Percentiles rank a stretch among this genome's conserved stretches.
phyloP scores from a whole-genome alignment of 225 moss, liverwort and hornwort species.

The Marchantia paleacea region DNA sequence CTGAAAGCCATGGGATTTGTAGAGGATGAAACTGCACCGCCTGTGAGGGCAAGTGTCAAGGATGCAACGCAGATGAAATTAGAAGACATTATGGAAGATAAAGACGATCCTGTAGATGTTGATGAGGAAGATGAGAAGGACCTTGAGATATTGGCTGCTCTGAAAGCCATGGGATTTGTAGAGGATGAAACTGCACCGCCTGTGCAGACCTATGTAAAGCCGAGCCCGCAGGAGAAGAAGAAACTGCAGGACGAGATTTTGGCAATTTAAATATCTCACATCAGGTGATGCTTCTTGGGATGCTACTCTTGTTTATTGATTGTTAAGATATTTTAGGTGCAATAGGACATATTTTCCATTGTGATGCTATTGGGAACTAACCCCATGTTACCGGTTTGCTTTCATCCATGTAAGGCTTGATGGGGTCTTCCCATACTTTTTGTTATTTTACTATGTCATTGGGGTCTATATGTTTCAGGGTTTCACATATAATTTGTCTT shows the following conservation, averaged over 20 bases:
- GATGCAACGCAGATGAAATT: slow-evolving; percentile 12
- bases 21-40: slow-evolving; percentile 55
- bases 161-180: slow-evolving; percentile 85
- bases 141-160: slow-evolving; percentile 82
- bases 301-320: too few species aligned
- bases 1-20: slow-evolving; percentile 86
- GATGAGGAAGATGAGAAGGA: slow-evolving; percentile 78
- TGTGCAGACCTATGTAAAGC: slow-evolving; percentile 41
- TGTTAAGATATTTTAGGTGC: too few species aligned
- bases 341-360: too few species aligned
- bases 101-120: slow-evolving; percentile 53
- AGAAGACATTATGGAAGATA: slow-evolving; percentile 34
- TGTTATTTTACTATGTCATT: too few species aligned
- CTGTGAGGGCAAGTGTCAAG: slow-evolving; percentile 27
- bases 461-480: too few species aligned
- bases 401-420: too few species aligned
- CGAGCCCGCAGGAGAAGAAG: slow-evolving; percentile 57
- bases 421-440: too few species aligned
- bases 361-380: too few species aligned
- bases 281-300: too few species aligned
- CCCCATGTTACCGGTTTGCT: too few species aligned
- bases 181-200: slow-evolving; percentile 57
- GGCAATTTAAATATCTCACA: slow-evolving; percentile 76
- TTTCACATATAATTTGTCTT: too few species aligned
- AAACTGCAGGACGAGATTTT: slow-evolving; percentile 76